phyloP scores from a whole-genome alignment of 2,329 filamentous ascomycete genomes.

The Macrophomina tecta region DNA sequence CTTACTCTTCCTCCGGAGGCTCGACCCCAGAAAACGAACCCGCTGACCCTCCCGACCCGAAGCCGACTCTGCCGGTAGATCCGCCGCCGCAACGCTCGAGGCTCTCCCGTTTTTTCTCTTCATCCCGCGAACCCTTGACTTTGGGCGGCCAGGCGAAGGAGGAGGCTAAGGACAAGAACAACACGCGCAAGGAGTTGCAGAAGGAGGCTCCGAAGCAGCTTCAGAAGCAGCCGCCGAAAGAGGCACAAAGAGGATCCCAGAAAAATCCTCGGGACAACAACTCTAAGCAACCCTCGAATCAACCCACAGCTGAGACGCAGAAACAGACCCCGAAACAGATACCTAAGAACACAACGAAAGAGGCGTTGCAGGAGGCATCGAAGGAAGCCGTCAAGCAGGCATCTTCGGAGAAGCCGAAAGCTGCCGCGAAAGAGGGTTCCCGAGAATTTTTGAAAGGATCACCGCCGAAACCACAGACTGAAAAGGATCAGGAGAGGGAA shows the following conservation, averaged over 20 bases:
- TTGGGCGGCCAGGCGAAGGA: slow-evolving; percentile 11
- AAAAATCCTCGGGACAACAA: background rate
- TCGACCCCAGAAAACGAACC: slow-evolving; percentile 52
- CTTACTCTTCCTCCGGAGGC: slow-evolving; percentile 50
- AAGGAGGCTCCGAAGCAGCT: slow-evolving; percentile 7
- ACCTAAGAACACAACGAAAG: background rate
- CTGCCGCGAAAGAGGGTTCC: background rate
- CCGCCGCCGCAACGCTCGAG: slow-evolving; percentile 31
- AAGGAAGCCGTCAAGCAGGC: background rate
- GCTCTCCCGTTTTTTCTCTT: slow-evolving; percentile 32
- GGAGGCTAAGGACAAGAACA: slow-evolving; percentile 13
- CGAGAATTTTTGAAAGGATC: background rate
- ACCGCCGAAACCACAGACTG: slow-evolving; percentile 5
- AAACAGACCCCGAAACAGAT: slow-evolving; percentile 1
- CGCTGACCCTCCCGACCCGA: slow-evolving; percentile 34
- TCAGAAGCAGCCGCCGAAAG: slow-evolving; percentile 17
- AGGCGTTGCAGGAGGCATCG: background rate
- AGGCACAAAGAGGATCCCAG: slow-evolving; percentile 8
- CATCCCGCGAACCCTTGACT: slow-evolving; percentile 16
- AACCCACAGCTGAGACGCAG: background rate
- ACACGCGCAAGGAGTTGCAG: slow-evolving; percentile 7
- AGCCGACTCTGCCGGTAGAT: background rate
- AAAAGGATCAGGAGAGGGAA: slow-evolving; percentile 10
- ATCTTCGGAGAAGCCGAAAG: background rate
- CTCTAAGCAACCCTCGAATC: slow-evolving; percentile 1